Percentiles rank a stretch among this genome's conserved stretches.
These are phyloP conservation scores for Paraglomus occultum DNA, from an alignment of 192 early-diverging fungal genomes.

Conservation along the genomic window DNA sequence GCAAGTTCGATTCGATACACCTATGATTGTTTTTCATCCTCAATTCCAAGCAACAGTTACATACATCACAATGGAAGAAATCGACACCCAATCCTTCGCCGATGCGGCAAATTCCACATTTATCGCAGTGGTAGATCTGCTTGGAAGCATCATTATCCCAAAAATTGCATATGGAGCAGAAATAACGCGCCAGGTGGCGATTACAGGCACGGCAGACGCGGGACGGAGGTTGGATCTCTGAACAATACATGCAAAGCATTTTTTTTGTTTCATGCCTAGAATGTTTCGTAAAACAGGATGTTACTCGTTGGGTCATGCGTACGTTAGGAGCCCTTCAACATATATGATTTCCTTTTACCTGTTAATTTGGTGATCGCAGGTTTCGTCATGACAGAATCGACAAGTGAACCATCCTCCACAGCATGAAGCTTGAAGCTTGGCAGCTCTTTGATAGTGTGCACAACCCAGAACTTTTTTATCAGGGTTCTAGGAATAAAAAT, in stretches of 20 bases:
- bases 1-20: conserved; percentile 89
- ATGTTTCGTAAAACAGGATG: background rate
- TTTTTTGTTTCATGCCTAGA: conserved; percentile 51
- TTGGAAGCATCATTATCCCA: conserved; percentile 86
- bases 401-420: conserved; percentile 78
- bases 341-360: conserved; percentile 45
- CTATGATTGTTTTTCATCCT: conserved; percentile 71
- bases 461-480: conserved; percentile 60
- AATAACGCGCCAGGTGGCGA: conserved; percentile 69
- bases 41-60: conserved; percentile 88
- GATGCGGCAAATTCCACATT: conserved; percentile 90
- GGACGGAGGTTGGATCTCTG: conserved; percentile 71
- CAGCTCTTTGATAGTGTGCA: conserved; percentile 73
- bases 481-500: conserved; percentile 44
- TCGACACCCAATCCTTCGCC: conserved; percentile 75
- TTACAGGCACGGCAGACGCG: conserved; percentile 76
- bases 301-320: background rate
- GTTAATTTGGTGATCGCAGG: conserved; percentile 69
- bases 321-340: no score
- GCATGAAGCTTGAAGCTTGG: conserved; percentile 77
- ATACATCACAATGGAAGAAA: conserved; percentile 90
- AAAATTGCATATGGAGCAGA: conserved; percentile 85
- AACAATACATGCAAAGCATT: conserved; percentile 96
- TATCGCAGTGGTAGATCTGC: conserved; percentile 89
- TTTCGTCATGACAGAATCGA: conserved; percentile 82